phyloP scores from a whole-genome alignment of 2,329 filamentous ascomycete genomes.

The Dendrostoma leiphaemia region DNA sequence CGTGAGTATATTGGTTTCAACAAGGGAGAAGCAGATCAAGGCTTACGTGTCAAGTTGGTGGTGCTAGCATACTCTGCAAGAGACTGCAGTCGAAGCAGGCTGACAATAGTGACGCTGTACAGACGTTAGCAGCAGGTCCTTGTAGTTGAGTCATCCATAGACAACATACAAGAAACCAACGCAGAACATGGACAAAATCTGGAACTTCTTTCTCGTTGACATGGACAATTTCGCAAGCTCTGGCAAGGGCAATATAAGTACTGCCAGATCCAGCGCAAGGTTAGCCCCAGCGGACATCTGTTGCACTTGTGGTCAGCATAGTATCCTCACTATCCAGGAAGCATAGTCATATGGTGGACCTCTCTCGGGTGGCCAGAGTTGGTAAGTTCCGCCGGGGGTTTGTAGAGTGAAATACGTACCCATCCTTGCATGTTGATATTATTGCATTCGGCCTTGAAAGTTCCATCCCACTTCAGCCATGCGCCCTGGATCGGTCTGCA shows the following conservation, averaged over 20 bases:
- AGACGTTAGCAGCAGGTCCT: too few species aligned
- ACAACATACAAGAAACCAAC: conserved; percentile 33
- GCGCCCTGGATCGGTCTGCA: conserved; percentile 28
- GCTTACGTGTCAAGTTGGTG: conserved; percentile 16
- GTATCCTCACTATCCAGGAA: too few species aligned
- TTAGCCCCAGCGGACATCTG: conserved; percentile 29
- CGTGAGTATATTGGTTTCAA: too few species aligned
- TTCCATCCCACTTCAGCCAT: conserved; percentile 32
- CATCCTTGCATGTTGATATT: conserved; percentile 31
- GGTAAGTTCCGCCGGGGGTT: too few species aligned
- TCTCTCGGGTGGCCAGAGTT: too few species aligned
- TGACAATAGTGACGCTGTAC: conserved; percentile 30
- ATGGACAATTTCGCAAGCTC: conserved; percentile 27
- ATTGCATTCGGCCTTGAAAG: conserved; percentile 29
- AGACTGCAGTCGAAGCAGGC: conserved; percentile 18
- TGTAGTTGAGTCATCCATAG: too few species aligned
- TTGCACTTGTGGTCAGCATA: background rate
- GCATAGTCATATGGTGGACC: too few species aligned
- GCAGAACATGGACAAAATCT: conserved; percentile 34
- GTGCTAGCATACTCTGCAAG: conserved; percentile 17
- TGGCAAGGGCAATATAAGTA: conserved; percentile 31
- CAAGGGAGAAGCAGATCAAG: too few species aligned
- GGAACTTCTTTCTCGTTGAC: conserved; percentile 30
- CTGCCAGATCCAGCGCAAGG: conserved; percentile 29
- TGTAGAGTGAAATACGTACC: too few species aligned